Evolutionary conservation across 768 basidiomycete species (phyloP).

Genomic region (Tylopilus balloui): DNA sequence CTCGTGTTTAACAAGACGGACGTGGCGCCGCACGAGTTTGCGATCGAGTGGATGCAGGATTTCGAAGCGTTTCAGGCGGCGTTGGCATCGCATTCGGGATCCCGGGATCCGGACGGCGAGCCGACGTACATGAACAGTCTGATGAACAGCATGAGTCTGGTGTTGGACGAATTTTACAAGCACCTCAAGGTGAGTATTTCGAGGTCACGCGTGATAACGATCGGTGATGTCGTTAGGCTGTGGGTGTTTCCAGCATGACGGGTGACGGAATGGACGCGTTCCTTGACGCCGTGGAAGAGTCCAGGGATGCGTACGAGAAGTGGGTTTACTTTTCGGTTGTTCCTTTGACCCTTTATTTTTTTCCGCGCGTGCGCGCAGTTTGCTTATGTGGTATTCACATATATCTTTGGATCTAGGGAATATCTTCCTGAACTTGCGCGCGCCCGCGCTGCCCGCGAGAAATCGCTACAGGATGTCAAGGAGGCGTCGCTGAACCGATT

Average conservation of each 20-base stretch:
- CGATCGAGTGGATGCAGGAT: constrained; percentile 96
- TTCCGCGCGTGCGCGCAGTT: not conserved
- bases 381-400: constrained; percentile 1
- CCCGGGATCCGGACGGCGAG: constrained; percentile 77
- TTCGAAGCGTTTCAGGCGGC: constrained; percentile 95
- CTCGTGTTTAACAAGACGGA: constrained; percentile 99
- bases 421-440: constrained; percentile 88
- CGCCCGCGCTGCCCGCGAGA: constrained; percentile 59
- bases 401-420: constrained; percentile 49
- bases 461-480: constrained; percentile 60
- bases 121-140: constrained; percentile 97
- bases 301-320: constrained; percentile 85
- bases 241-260: constrained; percentile 94
- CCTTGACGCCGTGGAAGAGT: constrained; percentile 86
- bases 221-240: constrained; percentile 53
- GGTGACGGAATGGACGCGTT: constrained; percentile 93
- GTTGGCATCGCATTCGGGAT: constrained; percentile 63
- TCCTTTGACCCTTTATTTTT: not conserved
- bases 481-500: constrained; percentile 72
- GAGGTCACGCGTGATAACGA: not conserved
- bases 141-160: constrained; percentile 99
- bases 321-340: constrained; percentile 39
- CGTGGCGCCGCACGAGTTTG: constrained; percentile 84
- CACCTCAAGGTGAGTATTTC: constrained; percentile 68
- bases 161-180: constrained; percentile 97